Evolutionary conservation across 306 rosid species (phyloP).

Genomic region (Inga laurina): DNA sequence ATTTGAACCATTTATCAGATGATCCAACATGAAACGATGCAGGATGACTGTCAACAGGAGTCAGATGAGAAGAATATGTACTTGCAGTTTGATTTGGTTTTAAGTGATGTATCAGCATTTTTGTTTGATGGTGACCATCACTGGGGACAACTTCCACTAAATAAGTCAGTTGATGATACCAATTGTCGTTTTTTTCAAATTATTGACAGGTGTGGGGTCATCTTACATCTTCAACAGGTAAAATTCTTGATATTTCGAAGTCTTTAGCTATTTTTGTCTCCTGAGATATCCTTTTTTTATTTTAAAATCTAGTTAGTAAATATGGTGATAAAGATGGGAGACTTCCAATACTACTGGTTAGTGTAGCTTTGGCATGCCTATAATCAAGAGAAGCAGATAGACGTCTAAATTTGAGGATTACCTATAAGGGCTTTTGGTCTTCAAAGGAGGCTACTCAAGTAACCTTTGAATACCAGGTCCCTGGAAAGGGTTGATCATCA

Average conservation of each 20-base stretch:
- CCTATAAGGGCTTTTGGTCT: background rate
- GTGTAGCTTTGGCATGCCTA: background rate
- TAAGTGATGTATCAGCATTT: conserved; percentile 95
- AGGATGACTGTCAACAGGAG: conserved; percentile 64
- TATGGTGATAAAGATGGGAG: background rate
- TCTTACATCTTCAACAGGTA: conserved; percentile 87
- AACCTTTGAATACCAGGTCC: background rate
- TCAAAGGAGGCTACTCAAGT: background rate
- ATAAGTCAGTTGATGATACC: conserved; percentile 42
- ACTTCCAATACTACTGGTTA: background rate
- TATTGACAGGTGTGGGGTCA: conserved; percentile 83
- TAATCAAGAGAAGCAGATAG: background rate
- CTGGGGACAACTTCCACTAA: conserved; percentile 65
- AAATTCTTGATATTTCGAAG: conserved; percentile 27
- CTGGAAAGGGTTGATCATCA: background rate
- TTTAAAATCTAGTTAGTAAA: background rate
- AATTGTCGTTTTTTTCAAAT: conserved; percentile 67
- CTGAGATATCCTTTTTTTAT: background rate
- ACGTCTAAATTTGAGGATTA: background rate
- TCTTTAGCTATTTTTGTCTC: background rate
- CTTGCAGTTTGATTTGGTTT: conserved; percentile 80
- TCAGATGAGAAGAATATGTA: conserved; percentile 77
- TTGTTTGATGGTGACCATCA: conserved; percentile 88
- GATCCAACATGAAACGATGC: conserved; percentile 35
- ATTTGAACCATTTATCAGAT: conserved; percentile 16